Percentiles rank a stretch among this genome's conserved stretches.
phyloP scores from a whole-genome alignment of 2,329 filamentous ascomycete species.

The Alternaria solani region DNA sequence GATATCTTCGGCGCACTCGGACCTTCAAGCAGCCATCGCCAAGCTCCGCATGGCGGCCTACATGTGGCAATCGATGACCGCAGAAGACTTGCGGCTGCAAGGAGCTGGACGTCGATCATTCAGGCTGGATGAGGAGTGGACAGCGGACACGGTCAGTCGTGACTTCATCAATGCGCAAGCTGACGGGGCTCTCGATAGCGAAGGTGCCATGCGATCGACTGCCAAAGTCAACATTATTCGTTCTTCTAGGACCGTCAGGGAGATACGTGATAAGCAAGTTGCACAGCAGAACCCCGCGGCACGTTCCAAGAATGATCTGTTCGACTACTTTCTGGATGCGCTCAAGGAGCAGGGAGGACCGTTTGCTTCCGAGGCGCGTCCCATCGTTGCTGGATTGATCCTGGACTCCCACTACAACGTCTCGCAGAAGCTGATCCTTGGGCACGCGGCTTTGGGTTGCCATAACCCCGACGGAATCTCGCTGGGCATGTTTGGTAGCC shows the following conservation, averaged over 20 bases:
- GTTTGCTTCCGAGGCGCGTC: constrained; percentile 59
- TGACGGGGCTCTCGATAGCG: constrained; percentile 17
- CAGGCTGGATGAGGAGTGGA: constrained; percentile 45
- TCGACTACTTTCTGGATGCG: constrained; percentile 34
- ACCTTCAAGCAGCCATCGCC: constrained; percentile 39
- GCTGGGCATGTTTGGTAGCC: constrained; percentile 38
- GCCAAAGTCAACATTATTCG: constrained; percentile 40
- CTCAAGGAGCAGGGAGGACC: constrained; percentile 34
- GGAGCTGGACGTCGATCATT: constrained; percentile 40
- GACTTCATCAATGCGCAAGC: constrained; percentile 27
- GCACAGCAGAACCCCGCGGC: constrained; percentile 34
- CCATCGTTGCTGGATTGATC: constrained; percentile 44
- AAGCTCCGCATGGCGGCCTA: constrained; percentile 48
- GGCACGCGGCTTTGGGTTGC: constrained; percentile 36
- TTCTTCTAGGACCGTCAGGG: constrained; percentile 32
- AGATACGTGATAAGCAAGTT: constrained; percentile 29
- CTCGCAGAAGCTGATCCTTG: constrained; percentile 31
- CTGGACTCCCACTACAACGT: constrained; percentile 40
- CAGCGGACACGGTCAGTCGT: constrained; percentile 33
- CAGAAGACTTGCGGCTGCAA: constrained; percentile 39
- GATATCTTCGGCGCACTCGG: constrained; percentile 35
- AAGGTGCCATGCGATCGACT: constrained; percentile 34
- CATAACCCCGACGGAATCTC: constrained; percentile 38
- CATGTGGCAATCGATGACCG: constrained; percentile 49
- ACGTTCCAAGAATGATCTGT: constrained; percentile 19